phyloP scores from a whole-genome alignment of 495 filamentous ascomycete genomes.

The Aspergillus avenaceus region DNA sequence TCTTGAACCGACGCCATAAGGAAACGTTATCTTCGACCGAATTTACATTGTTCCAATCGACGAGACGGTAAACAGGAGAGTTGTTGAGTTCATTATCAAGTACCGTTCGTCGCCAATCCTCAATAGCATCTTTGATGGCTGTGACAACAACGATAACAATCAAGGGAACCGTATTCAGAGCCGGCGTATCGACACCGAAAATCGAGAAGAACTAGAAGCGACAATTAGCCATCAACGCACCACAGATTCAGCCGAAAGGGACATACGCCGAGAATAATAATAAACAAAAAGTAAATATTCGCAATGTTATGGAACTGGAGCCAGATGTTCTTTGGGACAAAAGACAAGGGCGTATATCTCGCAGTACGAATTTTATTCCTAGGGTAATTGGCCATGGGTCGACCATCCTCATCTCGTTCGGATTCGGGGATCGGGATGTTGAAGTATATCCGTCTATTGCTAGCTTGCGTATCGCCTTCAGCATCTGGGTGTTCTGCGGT shows the following conservation, averaged over 20 bases:
- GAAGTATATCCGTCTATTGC: constrained; percentile 68
- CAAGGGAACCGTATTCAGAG: constrained; percentile 82
- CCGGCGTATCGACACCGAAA: constrained; percentile 89
- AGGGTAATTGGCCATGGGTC: constrained; percentile 62
- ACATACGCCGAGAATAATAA: constrained; percentile 84
- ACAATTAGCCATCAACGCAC: neutral
- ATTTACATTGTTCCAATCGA: constrained; percentile 92
- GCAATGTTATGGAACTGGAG: constrained; percentile 98
- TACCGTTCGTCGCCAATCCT: constrained; percentile 90
- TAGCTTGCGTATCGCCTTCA: constrained; percentile 25
- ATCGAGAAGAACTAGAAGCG: constrained; percentile 83
- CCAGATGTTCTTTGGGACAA: constrained; percentile 96
- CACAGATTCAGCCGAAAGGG: neutral
- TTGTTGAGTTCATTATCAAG: constrained; percentile 96
- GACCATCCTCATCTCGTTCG: constrained; percentile 80
- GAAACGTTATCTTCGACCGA: constrained; percentile 81
- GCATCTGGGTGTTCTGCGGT: constrained; percentile 39
- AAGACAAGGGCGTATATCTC: constrained; percentile 93
- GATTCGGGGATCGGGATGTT: constrained; percentile 74
- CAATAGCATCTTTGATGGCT: constrained; percentile 92
- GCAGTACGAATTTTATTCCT: constrained; percentile 97
- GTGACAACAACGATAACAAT: constrained; percentile 94
- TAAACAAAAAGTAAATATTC: constrained; percentile 96
- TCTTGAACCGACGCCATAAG: constrained; percentile 87
- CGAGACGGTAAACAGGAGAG: constrained; percentile 83